phyloP scores from a whole-genome alignment of 2,329 filamentous ascomycete genomes.

The Ophiostoma triangulosporum region DNA sequence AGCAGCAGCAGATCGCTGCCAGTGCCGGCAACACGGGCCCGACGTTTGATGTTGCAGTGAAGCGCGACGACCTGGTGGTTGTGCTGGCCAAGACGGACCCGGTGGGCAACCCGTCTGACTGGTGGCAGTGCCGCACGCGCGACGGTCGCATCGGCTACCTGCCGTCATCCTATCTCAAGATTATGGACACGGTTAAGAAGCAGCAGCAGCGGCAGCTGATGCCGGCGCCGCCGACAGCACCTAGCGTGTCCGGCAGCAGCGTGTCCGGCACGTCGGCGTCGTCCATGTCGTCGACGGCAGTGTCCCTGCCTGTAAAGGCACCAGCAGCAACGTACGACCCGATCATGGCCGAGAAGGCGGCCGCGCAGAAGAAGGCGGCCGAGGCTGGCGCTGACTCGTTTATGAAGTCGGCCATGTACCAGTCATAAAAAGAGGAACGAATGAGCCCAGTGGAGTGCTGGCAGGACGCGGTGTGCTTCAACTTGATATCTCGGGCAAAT shows the following conservation, averaged over 20 bases:
- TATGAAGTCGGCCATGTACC: slow-evolving; percentile 46
- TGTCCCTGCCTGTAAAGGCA: slow-evolving; percentile 15
- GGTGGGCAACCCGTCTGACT: slow-evolving; percentile 81
- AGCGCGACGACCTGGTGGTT: slow-evolving; percentile 90
- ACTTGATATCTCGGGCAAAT: neutral
- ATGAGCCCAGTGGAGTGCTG: neutral
- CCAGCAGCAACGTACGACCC: slow-evolving; percentile 3
- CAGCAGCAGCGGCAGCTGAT: slow-evolving; percentile 3
- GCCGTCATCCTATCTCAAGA: slow-evolving; percentile 69
- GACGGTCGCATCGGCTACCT: slow-evolving; percentile 87
- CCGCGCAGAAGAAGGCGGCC: slow-evolving; percentile 10
- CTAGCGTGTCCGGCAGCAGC: slow-evolving; percentile 34
- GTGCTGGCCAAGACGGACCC: slow-evolving; percentile 89
- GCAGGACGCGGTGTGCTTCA: neutral
- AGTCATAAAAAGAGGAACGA: slow-evolving; percentile 21
- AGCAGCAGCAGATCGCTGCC: neutral
- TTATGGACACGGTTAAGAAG: neutral
- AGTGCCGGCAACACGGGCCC: slow-evolving; percentile 28
- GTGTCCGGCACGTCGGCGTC: slow-evolving; percentile 24
- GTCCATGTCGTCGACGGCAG: neutral
- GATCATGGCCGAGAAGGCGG: slow-evolving; percentile 13
- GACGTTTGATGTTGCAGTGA: slow-evolving; percentile 78
- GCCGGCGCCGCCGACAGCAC: slow-evolving; percentile 14
- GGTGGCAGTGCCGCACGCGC: slow-evolving; percentile 89
- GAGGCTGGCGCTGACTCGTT: slow-evolving; percentile 39